Evolutionary conservation across 345 rosid species (phyloP).

Genomic region (Salix purpurea): DNA sequence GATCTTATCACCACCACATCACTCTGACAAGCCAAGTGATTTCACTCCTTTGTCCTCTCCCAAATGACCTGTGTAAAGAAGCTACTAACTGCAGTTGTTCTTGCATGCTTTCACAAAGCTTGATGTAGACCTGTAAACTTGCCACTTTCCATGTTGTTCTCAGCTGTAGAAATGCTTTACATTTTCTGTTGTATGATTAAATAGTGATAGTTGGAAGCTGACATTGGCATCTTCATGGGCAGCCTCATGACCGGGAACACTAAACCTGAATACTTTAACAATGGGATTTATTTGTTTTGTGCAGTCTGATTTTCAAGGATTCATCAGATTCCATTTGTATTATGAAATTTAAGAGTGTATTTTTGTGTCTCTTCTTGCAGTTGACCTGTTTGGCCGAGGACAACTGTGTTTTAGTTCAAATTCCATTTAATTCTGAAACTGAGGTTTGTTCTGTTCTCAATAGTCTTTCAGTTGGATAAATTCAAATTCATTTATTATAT

Average conservation of each 20-base stretch:
- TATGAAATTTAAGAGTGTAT: background rate
- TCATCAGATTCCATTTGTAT: background rate
- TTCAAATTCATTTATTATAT: slow-evolving; percentile 3
- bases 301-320: slow-evolving; percentile 1
- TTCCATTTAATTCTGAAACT: slow-evolving; percentile 52
- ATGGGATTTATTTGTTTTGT: background rate
- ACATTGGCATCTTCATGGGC: background rate
- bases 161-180: background rate
- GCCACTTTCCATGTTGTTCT: background rate
- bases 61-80: background rate
- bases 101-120: background rate
- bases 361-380: slow-evolving; percentile 42
- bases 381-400: slow-evolving; percentile 57
- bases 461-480: slow-evolving; percentile 4
- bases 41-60: background rate
- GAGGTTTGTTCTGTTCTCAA: slow-evolving; percentile 43
- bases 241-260: background rate
- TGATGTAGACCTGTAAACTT: background rate
- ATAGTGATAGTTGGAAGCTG: background rate
- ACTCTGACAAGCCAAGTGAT: background rate
- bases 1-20: background rate
- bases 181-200: background rate
- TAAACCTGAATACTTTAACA: background rate
- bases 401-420: slow-evolving; percentile 64
- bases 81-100: background rate